phyloP scores from a whole-genome alignment of 345 rosid species.

The Pistacia vera region DNA sequence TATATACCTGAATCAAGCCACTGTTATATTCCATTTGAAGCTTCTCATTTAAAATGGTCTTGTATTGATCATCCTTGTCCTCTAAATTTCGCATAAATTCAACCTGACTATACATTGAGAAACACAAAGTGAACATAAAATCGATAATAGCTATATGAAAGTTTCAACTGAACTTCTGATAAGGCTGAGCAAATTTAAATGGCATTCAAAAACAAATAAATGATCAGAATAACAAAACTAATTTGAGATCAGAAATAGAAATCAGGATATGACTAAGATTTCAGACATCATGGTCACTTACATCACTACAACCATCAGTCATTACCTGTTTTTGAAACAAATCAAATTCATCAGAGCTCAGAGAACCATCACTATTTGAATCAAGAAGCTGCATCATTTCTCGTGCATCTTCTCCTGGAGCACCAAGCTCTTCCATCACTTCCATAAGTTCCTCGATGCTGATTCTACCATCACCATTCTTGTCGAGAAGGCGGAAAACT shows the following conservation, averaged over 20 bases:
- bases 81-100: conserved; percentile 74
- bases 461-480: conserved; percentile 93
- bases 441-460: conserved; percentile 93
- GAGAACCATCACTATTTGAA: conserved; percentile 89
- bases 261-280: too few species aligned
- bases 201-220: background rate
- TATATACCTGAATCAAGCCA: conserved; percentile 62
- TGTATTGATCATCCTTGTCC: conserved; percentile 62
- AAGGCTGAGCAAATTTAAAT: too few species aligned
- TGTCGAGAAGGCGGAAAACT: conserved; percentile 78
- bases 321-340: conserved; percentile 82
- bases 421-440: conserved; percentile 98
- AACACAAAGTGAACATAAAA: background rate
- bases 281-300: background rate
- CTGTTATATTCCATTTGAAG: conserved; percentile 51
- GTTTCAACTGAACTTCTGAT: too few species aligned
- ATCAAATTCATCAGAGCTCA: conserved; percentile 88
- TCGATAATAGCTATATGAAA: too few species aligned
- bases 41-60: conserved; percentile 60
- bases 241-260: too few species aligned
- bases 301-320: background rate
- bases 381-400: conserved; percentile 98
- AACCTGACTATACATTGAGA: conserved; percentile 42
- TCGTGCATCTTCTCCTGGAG: conserved; percentile 85
- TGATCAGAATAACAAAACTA: background rate